Percentiles rank a stretch among this genome's conserved stretches.
phyloP scores from a whole-genome alignment of 495 filamentous ascomycete genomes.

The Penicillium angulare region DNA sequence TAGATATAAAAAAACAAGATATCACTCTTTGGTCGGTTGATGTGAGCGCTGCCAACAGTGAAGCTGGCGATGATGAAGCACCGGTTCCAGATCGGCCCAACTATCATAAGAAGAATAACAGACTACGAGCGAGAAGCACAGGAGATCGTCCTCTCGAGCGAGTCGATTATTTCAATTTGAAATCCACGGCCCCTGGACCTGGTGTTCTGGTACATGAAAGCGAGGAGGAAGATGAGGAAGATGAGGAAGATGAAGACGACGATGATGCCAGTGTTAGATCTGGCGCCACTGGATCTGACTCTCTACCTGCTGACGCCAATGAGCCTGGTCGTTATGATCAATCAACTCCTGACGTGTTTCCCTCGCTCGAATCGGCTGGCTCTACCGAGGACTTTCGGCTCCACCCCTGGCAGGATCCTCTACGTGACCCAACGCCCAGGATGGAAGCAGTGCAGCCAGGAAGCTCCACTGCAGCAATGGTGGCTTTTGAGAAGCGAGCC shows the following conservation, averaged over 20 bases:
- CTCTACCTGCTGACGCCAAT: constrained; percentile 31
- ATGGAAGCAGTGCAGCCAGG: constrained; percentile 39
- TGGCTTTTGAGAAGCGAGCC: constrained; percentile 40
- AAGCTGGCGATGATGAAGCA: constrained; percentile 36
- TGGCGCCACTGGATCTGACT: constrained; percentile 21
- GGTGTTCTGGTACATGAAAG: constrained; percentile 45
- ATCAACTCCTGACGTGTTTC: constrained; percentile 24
- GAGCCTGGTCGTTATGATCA: constrained; percentile 26
- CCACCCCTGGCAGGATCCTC: constrained; percentile 45
- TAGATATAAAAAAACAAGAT: constrained; percentile 43
- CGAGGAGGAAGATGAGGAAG: constrained; percentile 40
- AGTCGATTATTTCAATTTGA: constrained; percentile 40
- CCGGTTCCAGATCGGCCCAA: too few species aligned
- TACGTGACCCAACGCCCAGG: constrained; percentile 28
- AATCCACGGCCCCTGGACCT: constrained; percentile 42
- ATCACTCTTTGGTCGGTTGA: constrained; percentile 45
- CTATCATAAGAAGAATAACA: too few species aligned
- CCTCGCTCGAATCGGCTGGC: constrained; percentile 17
- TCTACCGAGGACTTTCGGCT: constrained; percentile 29
- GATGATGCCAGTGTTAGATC: constrained; percentile 7
- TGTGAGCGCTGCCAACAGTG: constrained; percentile 43
- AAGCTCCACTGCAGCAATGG: constrained; percentile 47
- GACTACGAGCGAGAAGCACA: constrained; percentile 47
- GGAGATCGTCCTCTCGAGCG: constrained; percentile 43
- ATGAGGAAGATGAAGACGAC: constrained; percentile 18